Percentiles rank a stretch among this genome's conserved stretches.
These are phyloP conservation scores for Ramalina intermedia DNA, from an alignment of 495 filamentous ascomycete genomes.

Conservation along the genomic window DNA sequence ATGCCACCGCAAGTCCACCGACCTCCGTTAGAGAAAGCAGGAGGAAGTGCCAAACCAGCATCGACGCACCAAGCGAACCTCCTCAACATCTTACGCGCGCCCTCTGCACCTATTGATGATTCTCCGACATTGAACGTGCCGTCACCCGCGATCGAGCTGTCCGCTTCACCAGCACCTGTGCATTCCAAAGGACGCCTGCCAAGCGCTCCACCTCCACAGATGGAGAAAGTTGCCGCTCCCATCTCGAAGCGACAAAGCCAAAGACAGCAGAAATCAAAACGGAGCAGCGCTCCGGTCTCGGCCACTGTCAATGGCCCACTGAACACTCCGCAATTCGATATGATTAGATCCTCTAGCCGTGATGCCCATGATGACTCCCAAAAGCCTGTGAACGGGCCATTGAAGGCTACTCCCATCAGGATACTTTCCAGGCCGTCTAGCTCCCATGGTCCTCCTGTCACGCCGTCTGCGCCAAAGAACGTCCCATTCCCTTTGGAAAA, in stretches of 20 bases:
- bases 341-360: constrained; percentile 2
- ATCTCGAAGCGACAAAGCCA: not conserved
- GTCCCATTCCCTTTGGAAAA: too few relatives aligned
- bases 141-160: constrained; percentile 13
- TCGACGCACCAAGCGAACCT: constrained; percentile 20
- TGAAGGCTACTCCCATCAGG: constrained; percentile 5
- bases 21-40: not conserved
- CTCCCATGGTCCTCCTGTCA: constrained; percentile 2
- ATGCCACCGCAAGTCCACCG: not conserved
- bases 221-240: too few relatives aligned
- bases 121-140: constrained; percentile 1
- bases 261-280: not conserved
- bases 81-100: constrained; percentile 19
- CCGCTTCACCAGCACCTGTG: constrained; percentile 14
- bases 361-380: not conserved
- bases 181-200: not conserved
- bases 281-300: constrained; percentile 16
- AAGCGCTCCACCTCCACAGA: not conserved
- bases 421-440: constrained; percentile 12
- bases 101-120: constrained; percentile 8
- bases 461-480: not conserved
- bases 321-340: constrained; percentile 34
- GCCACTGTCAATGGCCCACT: constrained; percentile 39
- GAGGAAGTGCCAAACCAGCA: not conserved
- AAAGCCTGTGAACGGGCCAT: not conserved